These are phyloP conservation scores for Pseudogymnoascus sp. DNA, from an alignment of 2,329 filamentous ascomycete genomes.

Conservation along the genomic window DNA sequence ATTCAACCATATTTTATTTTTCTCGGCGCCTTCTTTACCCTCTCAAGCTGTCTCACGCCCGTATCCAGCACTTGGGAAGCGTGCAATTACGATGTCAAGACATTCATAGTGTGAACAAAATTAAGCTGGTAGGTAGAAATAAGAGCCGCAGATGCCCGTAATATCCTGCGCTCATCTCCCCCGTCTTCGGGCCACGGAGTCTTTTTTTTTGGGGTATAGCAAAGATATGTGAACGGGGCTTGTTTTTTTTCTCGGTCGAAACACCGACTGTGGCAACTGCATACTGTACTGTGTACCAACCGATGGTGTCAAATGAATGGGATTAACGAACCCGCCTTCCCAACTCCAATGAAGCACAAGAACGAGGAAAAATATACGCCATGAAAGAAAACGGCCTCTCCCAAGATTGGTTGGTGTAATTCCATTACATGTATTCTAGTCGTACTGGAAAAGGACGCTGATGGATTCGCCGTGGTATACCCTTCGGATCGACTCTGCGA, in stretches of 20 bases:
- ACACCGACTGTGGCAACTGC: constrained; percentile 4
- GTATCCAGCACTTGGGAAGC: constrained; percentile 13
- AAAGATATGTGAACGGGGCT: constrained; percentile 5
- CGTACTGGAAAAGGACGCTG: constrained; percentile 85
- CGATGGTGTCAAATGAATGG: neutral
- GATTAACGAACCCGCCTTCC: constrained; percentile 4
- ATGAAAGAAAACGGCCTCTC: constrained; percentile 7
- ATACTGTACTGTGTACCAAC: neutral
- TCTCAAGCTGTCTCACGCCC: constrained; percentile 6
- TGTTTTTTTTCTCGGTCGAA: neutral
- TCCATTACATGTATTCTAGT: constrained; percentile 35
- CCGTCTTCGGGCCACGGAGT: neutral
- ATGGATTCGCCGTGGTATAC: constrained; percentile 98
- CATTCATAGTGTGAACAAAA: constrained; percentile 6
- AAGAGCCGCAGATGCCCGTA: constrained; percentile 5
- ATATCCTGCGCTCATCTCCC: constrained; percentile 4
- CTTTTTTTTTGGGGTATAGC: constrained; percentile 1
- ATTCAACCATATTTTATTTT: constrained; percentile 1
- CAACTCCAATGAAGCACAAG: constrained; percentile 4
- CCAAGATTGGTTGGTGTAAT: constrained; percentile 2
- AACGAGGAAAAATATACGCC: constrained; percentile 1
- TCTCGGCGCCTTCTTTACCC: neutral
- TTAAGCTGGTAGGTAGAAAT: constrained; percentile 8
- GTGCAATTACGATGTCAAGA: constrained; percentile 7
- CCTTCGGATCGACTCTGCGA: constrained; percentile 89